phyloP scores from a whole-genome alignment of 225 moss, liverwort and hornwort genomes.

The Pleurozium schreberi region DNA sequence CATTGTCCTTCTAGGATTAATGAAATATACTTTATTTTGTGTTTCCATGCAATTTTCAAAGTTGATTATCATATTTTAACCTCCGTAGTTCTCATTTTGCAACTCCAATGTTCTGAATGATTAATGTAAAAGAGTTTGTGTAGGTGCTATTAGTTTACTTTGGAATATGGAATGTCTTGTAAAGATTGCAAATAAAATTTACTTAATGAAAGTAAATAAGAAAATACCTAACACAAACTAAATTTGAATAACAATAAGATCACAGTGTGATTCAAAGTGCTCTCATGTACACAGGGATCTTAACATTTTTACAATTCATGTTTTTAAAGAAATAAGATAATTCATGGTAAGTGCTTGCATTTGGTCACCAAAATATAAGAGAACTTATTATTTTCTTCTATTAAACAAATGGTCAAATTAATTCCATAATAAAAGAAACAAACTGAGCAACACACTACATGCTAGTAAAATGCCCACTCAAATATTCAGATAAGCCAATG shows the following conservation, averaged over 20 bases:
- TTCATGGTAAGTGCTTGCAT: too few species aligned
- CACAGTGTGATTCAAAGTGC: neutral
- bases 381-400: too few species aligned
- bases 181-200: neutral
- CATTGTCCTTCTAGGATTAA: neutral
- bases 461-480: too few species aligned
- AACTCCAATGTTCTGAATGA: neutral
- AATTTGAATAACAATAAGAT: neutral
- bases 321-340: too few species aligned
- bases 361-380: too few species aligned
- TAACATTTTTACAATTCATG: too few species aligned
- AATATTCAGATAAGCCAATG: too few species aligned
- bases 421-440: too few species aligned
- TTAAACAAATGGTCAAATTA: too few species aligned
- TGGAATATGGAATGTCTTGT: neutral
- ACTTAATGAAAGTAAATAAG: too few species aligned
- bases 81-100: neutral
- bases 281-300: neutral
- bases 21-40: neutral
- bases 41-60: neutral
- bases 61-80: neutral
- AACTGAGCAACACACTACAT: too few species aligned
- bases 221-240: neutral
- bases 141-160: neutral
- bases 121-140: neutral